Percentiles rank a stretch among this genome's conserved stretches.
Evolutionary conservation across 768 basidiomycete genomes (phyloP).

Genomic region (Lentinula sp.): DNA sequence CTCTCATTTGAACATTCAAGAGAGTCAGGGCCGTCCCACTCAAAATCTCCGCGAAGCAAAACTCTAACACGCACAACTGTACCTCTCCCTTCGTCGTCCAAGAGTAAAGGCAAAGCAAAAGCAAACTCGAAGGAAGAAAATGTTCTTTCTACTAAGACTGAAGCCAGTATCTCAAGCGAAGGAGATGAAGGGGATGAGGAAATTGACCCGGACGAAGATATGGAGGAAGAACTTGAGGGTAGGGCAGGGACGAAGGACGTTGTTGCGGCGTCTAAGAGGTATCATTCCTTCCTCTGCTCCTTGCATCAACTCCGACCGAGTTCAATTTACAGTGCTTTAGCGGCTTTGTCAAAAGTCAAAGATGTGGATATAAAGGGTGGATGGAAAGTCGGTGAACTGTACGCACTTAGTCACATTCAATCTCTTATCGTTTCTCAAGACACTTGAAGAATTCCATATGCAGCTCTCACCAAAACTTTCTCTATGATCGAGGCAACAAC

Average conservation of each 20-base stretch:
- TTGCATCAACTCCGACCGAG: not conserved
- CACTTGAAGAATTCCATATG: conserved; percentile 77
- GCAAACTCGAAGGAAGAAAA: conserved; percentile 24
- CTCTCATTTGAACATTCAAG: not conserved
- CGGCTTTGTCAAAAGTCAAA: conserved; percentile 48
- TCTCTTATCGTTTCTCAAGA: not conserved
- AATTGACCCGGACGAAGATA: conserved; percentile 27
- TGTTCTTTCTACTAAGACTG: conserved; percentile 21
- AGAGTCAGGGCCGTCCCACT: not conserved
- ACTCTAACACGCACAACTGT: not conserved
- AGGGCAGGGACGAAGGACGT: conserved; percentile 27
- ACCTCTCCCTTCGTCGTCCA: not conserved
- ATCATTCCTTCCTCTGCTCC: conserved; percentile 9
- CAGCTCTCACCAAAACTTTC: conserved; percentile 86
- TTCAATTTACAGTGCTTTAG: conserved; percentile 49
- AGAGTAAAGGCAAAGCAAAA: conserved; percentile 16
- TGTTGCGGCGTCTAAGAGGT: conserved; percentile 61
- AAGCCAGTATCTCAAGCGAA: conserved; percentile 26
- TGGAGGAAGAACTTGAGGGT: conserved; percentile 35
- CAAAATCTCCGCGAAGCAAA: not conserved
- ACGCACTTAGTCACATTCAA: conserved; percentile 22
- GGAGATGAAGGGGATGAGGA: conserved; percentile 38
- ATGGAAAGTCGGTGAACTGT: conserved; percentile 86
- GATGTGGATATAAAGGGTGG: conserved; percentile 77
- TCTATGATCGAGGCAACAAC: conserved; percentile 89